phyloP scores from a whole-genome alignment of 73 alveolate species.

The Diophrys appendiculata region DNA sequence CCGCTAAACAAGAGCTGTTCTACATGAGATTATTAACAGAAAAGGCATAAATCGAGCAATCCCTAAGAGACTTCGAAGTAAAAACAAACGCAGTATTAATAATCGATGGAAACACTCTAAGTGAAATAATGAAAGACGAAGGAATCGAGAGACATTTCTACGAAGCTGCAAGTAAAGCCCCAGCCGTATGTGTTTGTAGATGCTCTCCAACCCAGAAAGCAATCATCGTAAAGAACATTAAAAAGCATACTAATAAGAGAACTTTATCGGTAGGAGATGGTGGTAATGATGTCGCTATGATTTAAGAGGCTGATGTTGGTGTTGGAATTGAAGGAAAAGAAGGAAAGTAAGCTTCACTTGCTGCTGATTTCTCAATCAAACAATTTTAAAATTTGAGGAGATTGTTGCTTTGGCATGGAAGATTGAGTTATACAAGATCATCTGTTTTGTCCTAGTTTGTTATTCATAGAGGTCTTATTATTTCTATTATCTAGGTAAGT shows the following conservation, averaged over 20 bases:
- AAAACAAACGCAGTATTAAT: constrained; percentile 42
- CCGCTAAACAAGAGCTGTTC: constrained; percentile 27
- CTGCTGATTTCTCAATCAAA: constrained; percentile 80
- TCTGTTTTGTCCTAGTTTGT: constrained; percentile 86
- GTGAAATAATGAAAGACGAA: constrained; percentile 1
- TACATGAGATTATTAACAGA: constrained; percentile 27
- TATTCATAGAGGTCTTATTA: constrained; percentile 96
- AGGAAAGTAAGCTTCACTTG: constrained; percentile 93
- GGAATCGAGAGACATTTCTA: constrained; percentile 42
- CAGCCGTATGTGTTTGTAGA: constrained; percentile 81
- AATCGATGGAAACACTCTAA: constrained; percentile 66
- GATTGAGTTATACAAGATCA: constrained; percentile 67
- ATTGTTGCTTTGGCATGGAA: constrained; percentile 81
- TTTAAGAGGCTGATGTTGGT: constrained; percentile 89
- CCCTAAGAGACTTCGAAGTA: constrained; percentile 26
- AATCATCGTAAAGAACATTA: constrained; percentile 73
- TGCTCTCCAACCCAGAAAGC: constrained; percentile 96
- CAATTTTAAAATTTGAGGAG: constrained; percentile 70
- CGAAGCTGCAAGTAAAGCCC: constrained; percentile 42
- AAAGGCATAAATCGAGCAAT: constrained; percentile 3
- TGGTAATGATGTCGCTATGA: constrained; percentile 97
- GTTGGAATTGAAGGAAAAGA: constrained; percentile 95
- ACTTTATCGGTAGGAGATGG: constrained; percentile 97
- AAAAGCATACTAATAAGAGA: constrained; percentile 68
- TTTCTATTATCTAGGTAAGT: constrained; percentile 82